These are phyloP conservation scores for Atkinsonella hypoxylon DNA, from an alignment of 2,329 filamentous ascomycete genomes.

Conservation along the genomic window DNA sequence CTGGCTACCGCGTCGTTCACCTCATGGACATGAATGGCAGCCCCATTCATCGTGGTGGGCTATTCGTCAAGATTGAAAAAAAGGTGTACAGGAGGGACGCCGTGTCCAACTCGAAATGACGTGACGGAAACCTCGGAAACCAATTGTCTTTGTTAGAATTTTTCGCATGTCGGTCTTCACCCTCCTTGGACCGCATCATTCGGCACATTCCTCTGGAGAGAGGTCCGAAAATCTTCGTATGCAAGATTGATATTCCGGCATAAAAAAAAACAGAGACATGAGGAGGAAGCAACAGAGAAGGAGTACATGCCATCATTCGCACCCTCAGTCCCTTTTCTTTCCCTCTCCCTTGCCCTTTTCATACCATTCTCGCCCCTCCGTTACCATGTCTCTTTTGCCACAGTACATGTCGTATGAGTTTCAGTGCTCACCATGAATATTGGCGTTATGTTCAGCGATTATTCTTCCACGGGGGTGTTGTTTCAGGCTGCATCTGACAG, in stretches of 20 bases:
- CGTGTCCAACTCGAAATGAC: background rate
- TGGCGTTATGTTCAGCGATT: background rate
- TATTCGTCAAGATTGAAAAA: constrained; percentile 43
- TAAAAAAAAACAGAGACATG: background rate
- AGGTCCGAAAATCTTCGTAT: background rate
- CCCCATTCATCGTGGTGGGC: constrained; percentile 31
- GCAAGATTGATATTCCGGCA: background rate
- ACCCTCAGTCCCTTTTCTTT: background rate
- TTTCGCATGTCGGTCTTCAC: background rate
- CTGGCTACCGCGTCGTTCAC: constrained; percentile 42
- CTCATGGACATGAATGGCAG: constrained; percentile 35
- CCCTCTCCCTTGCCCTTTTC: background rate
- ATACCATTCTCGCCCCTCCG: too few species aligned
- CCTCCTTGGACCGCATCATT: background rate
- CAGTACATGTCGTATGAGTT: background rate
- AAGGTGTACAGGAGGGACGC: constrained; percentile 6
- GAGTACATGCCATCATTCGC: background rate
- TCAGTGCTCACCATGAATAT: background rate
- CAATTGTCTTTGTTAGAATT: background rate
- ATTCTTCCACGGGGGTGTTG: background rate
- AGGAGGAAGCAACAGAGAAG: background rate
- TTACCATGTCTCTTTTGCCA: background rate
- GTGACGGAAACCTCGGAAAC: background rate
- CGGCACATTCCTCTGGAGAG: background rate
- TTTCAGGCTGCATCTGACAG: background rate